Conservation (phyloP, 2,329 filamentous ascomycete genomes). For the Colletotrichum sp. region DNA sequence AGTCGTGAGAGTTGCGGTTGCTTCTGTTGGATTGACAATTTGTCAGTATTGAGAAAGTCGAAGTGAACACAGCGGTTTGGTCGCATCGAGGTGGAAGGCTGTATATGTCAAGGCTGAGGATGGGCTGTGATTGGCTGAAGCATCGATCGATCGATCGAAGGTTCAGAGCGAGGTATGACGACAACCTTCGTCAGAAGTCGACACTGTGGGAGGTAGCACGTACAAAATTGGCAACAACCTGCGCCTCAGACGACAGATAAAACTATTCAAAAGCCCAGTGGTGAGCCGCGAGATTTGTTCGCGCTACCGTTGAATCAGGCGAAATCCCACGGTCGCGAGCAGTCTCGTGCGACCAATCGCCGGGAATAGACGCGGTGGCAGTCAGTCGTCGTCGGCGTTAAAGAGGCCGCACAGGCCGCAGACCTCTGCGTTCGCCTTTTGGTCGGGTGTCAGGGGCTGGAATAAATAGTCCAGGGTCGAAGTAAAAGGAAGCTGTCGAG, state of each 20-base stretch:
- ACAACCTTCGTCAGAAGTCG: neutral
- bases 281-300: neutral
- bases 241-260: neutral
- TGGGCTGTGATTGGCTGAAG: constrained; percentile 28
- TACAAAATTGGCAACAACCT: neutral
- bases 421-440: neutral
- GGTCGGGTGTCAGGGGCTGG: neutral
- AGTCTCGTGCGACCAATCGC: too few species aligned
- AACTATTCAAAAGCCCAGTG: neutral
- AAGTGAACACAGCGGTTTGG: neutral
- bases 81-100: neutral
- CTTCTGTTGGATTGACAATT: neutral
- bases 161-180: constrained; percentile 9
- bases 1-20: neutral
- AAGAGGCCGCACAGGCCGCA: neutral
- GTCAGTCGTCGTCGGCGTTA: neutral
- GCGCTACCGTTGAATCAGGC: too few species aligned
- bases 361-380: too few species aligned
- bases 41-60: neutral
- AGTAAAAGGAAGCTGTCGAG: neutral
- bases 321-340: too few species aligned
- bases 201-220: neutral
- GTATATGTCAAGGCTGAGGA: neutral
- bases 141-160: constrained; percentile 38
- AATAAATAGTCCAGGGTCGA: neutral